Percentiles rank a stretch among this genome's conserved stretches.
phyloP scores from a whole-genome alignment of 768 basidiomycete species.

The Nevesoporus exiguus region DNA sequence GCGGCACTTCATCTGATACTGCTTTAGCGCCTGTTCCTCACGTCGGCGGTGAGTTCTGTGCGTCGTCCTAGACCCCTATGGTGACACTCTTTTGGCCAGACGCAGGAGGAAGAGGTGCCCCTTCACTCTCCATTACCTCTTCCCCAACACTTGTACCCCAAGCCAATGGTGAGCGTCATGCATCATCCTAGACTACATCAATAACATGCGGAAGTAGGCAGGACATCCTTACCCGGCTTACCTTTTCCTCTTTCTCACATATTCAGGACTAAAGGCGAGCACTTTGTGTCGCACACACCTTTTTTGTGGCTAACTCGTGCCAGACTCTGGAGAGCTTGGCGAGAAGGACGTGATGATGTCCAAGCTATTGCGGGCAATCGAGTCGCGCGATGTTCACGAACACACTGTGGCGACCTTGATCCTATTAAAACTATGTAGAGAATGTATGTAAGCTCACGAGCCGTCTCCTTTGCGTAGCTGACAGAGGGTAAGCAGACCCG shows the following conservation, averaged over 20 bases:
- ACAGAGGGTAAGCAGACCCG: neutral
- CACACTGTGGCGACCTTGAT: slow-evolving; percentile 6
- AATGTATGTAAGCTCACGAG: neutral
- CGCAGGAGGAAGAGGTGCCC: too few relatives aligned
- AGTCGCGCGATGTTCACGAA: neutral
- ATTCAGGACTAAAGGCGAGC: neutral
- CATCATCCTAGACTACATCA: neutral
- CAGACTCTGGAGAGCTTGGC: neutral
- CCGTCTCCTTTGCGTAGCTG: neutral
- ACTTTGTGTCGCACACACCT: neutral
- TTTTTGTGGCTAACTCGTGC: neutral
- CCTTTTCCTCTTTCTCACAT: too few relatives aligned
- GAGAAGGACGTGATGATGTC: neutral
- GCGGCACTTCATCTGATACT: neutral
- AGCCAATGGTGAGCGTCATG: too few relatives aligned
- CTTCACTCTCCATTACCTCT: too few relatives aligned
- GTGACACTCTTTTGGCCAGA: too few relatives aligned
- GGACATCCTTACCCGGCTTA: too few relatives aligned
- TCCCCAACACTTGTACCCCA: too few relatives aligned
- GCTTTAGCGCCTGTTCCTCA: neutral
- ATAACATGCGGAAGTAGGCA: too few relatives aligned
- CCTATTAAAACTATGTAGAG: slow-evolving; percentile 9
- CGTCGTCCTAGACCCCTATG: too few relatives aligned
- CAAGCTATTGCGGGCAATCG: neutral
- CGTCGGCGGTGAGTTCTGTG: neutral